These are phyloP conservation scores for Fusarium albosuccineum DNA, from an alignment of 2,329 filamentous ascomycete genomes.

Conservation along the genomic window DNA sequence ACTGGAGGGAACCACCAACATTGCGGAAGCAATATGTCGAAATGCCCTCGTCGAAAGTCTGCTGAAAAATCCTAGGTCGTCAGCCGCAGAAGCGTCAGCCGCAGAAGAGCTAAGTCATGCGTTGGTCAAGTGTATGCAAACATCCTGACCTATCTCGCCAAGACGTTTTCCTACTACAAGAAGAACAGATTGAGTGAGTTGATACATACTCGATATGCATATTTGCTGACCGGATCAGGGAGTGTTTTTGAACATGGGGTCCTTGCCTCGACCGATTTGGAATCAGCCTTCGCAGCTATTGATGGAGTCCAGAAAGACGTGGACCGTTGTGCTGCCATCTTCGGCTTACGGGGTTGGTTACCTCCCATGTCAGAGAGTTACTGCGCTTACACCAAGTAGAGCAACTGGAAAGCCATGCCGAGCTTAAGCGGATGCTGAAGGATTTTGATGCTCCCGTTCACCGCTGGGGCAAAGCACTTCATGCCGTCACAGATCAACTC, in stretches of 20 bases:
- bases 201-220: not conserved
- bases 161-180: not conserved
- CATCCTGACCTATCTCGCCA: not conserved
- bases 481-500: not conserved
- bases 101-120: not conserved
- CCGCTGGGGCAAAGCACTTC: not conserved
- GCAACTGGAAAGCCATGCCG: not conserved
- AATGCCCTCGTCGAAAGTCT: not conserved
- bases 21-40: not conserved
- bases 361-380: not conserved
- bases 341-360: slow-evolving; percentile 1
- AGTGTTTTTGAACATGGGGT: not conserved
- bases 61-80: not conserved
- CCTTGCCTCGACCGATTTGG: not conserved
- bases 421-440: not conserved
- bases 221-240: not conserved
- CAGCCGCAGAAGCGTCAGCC: not conserved
- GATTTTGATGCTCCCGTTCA: not conserved
- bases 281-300: slow-evolving; percentile 3
- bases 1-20: not conserved
- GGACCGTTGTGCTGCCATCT: not conserved
- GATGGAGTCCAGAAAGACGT: not conserved
- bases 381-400: not conserved
- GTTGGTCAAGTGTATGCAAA: not conserved
- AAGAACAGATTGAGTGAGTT: not conserved